Percentiles rank a stretch among this genome's conserved stretches.
Evolutionary conservation across 495 filamentous ascomycete genomes (phyloP).

Genomic region (Articulospora tetracladia): DNA sequence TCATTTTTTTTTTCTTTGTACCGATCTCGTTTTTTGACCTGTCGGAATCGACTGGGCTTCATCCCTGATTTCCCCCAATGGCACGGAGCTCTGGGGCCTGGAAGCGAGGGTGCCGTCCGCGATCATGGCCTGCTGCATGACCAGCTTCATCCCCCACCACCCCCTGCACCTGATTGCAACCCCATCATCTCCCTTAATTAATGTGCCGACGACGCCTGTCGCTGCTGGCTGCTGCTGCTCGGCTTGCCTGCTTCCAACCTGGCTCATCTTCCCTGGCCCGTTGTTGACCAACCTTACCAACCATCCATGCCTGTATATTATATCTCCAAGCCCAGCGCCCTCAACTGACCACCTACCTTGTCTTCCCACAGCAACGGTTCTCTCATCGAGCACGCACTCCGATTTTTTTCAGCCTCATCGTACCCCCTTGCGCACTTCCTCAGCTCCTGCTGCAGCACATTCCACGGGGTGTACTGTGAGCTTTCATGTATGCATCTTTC

Average conservation of each 20-base stretch:
- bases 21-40: conserved; percentile 13
- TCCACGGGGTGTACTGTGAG: conserved; percentile 1
- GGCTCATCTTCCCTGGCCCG: conserved; percentile 1
- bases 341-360: conserved; percentile 18
- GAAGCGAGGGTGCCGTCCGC: conserved; percentile 23
- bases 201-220: conserved; percentile 27
- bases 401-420: conserved; percentile 22
- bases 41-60: conserved; percentile 6
- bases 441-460: conserved; percentile 11
- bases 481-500: conserved; percentile 22
- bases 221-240: conserved; percentile 4
- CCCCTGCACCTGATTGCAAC: conserved; percentile 12
- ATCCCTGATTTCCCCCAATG: neutral
- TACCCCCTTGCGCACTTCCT: conserved; percentile 16
- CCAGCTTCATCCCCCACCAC: conserved; percentile 14
- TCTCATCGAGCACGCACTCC: conserved; percentile 7
- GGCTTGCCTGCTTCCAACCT: neutral
- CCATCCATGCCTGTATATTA: conserved; percentile 28
- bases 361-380: conserved; percentile 22
- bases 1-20: too few species aligned
- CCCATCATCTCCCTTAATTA: conserved; percentile 26
- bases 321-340: conserved; percentile 21
- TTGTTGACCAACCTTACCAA: conserved; percentile 22
- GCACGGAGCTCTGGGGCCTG: neutral
- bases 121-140: conserved; percentile 21